These are phyloP conservation scores for Geotrichum reessii DNA, from an alignment of 1,139 yeast genomes.

Conservation along the genomic window DNA sequence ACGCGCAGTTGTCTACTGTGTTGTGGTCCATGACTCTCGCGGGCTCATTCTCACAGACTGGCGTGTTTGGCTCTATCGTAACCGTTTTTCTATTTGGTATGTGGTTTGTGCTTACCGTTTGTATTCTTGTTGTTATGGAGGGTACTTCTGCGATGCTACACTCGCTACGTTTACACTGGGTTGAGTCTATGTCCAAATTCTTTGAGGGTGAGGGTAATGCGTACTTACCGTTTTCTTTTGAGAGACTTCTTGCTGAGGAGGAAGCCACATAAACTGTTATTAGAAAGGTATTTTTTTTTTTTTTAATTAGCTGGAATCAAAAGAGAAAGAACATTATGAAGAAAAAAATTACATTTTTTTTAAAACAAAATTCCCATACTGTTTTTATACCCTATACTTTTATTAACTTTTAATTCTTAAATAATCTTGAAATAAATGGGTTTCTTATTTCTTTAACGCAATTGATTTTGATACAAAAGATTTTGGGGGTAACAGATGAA, in stretches of 20 bases:
- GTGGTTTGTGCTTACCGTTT: constrained; percentile 91
- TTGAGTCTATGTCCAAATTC: constrained; percentile 97
- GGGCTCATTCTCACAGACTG: constrained; percentile 72
- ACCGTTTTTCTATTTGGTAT: constrained; percentile 79
- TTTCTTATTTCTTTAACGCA: too few species aligned
- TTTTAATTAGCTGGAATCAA: background rate
- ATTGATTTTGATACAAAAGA: too few species aligned
- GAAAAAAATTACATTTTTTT: background rate
- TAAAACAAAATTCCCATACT: too few species aligned
- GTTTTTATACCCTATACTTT: too few species aligned
- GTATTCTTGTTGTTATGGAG: constrained; percentile 92
- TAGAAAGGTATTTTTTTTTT: too few species aligned
- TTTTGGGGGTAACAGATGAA: too few species aligned
- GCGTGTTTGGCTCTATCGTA: constrained; percentile 61
- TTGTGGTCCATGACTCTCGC: constrained; percentile 93
- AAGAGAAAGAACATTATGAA: background rate
- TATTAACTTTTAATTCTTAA: too few species aligned
- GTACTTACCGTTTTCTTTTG: constrained; percentile 61
- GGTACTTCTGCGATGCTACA: constrained; percentile 99
- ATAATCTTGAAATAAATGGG: too few species aligned
- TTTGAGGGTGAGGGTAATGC: constrained; percentile 93
- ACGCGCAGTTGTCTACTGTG: constrained; percentile 90
- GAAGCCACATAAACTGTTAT: background rate
- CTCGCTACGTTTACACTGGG: constrained; percentile 96
- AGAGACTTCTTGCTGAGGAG: constrained; percentile 10